Base-by-base conservation (phyloP, 208 protist species). In the Herpetomonas samuelpessoai region DNA sequence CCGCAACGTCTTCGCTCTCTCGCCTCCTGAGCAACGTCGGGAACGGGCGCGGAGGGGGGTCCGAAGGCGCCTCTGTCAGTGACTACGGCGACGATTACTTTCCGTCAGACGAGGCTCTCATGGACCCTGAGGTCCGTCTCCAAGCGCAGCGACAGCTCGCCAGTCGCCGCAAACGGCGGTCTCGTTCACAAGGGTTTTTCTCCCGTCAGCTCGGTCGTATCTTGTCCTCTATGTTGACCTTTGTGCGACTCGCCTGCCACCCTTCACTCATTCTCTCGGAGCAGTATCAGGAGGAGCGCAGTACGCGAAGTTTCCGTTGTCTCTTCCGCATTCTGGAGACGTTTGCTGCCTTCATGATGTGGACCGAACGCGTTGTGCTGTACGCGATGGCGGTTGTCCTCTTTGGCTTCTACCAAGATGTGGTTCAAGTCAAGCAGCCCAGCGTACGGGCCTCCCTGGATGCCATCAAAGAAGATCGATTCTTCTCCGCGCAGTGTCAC, bases 351-450 rank as follows among this genome's bases (percentile, higher is more conserved):
- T 28, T 62, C 2, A 30, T 72, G 0, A 62, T 79, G 56, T 45
- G 35, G 30, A 18, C 81, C 10, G 81, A 86, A 47, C 72, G 78
- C 39, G 1, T 68, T 10, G 49, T 90, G 10, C 67, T 79, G 4
- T 87, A 77, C 62, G 0, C 79, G 30, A 86, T 91, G 71, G 82
- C 83, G 3, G 74, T 89, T 2, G 60, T 86, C 27, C 68, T 93
- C 1, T 93, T 93, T 68, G 87, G 87, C 0, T 79, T 78, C 16
- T 63, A 67, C 26, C 83, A 88, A 31, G 53, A 77, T 7, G 59
- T 72, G 2, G 73, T 86, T 31, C 50, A 66, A 27, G 50, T 85
- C n/a, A 54, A 67, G 12, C 72, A 70, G 1, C 63, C 75, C 21
- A 49, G 74, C 16, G 59, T 68, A 16, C 67, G 71, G 19, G 58